These are phyloP conservation scores for Candida albicans DNA, from an alignment of 1,139 yeast species.

Conservation along the genomic window DNA sequence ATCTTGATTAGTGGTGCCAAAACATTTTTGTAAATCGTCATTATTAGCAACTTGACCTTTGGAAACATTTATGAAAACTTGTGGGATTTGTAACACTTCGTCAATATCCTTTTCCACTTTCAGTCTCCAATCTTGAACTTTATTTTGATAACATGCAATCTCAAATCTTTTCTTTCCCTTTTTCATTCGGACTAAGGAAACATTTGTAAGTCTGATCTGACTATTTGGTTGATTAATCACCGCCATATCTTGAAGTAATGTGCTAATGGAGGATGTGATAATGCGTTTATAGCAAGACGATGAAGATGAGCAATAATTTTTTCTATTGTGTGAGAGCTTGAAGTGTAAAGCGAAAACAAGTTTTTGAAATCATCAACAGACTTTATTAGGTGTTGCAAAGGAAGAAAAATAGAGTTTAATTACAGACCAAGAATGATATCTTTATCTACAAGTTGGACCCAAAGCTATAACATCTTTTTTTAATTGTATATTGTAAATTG, in stretches of 20 bases:
- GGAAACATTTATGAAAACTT: slow-evolving; percentile 87
- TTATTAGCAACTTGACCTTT: slow-evolving; percentile 93
- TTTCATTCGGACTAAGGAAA: slow-evolving; percentile 86
- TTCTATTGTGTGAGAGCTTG: not conserved
- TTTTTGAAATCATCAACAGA: no score
- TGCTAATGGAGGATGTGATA: no score
- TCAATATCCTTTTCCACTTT: slow-evolving; percentile 91
- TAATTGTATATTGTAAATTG: not conserved
- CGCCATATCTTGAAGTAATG: slow-evolving; percentile 35
- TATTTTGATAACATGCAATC: slow-evolving; percentile 94
- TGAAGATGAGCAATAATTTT: not conserved
- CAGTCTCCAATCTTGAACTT: slow-evolving; percentile 92
- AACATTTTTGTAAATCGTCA: slow-evolving; percentile 73
- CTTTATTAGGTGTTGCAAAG: not conserved
- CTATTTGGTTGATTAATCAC: slow-evolving; percentile 83
- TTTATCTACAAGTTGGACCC: no score
- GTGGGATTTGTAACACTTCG: slow-evolving; percentile 95
- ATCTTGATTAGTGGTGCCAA: slow-evolving; percentile 76
- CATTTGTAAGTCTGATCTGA: slow-evolving; percentile 89
- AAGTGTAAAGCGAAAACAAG: not conserved
- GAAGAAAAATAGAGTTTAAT: not conserved
- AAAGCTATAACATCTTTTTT: not conserved
- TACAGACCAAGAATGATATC: not conserved
- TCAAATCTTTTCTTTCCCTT: slow-evolving; percentile 91
- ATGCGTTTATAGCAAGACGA: not conserved